Evolutionary conservation across 2,329 filamentous ascomycete species (phyloP).

Genomic region (Fusarium bulbicola): DNA sequence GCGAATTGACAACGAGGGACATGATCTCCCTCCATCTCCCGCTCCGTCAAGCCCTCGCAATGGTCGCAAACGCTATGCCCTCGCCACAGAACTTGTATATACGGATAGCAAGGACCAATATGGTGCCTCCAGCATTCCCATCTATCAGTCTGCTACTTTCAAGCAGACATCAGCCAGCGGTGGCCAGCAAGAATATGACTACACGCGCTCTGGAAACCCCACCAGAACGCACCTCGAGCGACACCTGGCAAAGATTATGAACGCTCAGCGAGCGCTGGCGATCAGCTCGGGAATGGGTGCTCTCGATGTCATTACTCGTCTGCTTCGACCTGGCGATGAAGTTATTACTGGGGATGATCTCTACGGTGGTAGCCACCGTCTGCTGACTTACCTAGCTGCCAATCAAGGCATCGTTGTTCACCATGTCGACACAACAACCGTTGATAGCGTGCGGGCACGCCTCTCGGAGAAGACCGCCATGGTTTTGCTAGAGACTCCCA

Average conservation of each 20-base stretch:
- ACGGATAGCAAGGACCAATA: constrained; percentile 97
- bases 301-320: constrained; percentile 91
- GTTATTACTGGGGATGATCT: constrained; percentile 97
- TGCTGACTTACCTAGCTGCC: constrained; percentile 89
- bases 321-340: constrained; percentile 92
- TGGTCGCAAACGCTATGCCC: constrained; percentile 83
- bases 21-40: constrained; percentile 88
- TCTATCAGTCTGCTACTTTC: constrained; percentile 98
- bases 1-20: constrained; percentile 81
- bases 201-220: constrained; percentile 96
- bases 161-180: constrained; percentile 86
- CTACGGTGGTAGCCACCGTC: constrained; percentile 93
- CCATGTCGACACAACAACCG: constrained; percentile 91
- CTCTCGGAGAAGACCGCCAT: constrained; percentile 87
- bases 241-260: constrained; percentile 99
- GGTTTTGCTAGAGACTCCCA: constrained; percentile 95
- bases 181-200: constrained; percentile 91
- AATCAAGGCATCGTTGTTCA: constrained; percentile 93
- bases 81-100: constrained; percentile 96
- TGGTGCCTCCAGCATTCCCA: constrained; percentile 93
- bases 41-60: constrained; percentile 90
- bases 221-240: constrained; percentile 95
- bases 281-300: constrained; percentile 98
- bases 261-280: constrained; percentile 86
- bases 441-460: constrained; percentile 73